Conservation (phyloP, 2,329 filamentous ascomycete genomes). For the Ophiostoma ulmi region DNA sequence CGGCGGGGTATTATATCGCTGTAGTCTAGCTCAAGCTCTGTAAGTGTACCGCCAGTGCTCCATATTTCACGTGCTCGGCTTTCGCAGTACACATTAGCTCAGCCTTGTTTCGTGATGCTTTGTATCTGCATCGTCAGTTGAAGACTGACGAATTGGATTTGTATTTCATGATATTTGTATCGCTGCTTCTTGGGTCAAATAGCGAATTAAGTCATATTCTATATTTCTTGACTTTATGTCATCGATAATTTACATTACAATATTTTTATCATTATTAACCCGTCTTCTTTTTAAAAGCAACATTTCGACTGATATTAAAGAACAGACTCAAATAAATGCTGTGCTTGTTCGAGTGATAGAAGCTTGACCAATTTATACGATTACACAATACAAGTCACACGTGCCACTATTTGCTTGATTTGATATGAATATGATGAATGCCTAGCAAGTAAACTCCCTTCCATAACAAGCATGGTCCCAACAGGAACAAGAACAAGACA, state of each 20-base stretch:
- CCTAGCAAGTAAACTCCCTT: conserved; percentile 7
- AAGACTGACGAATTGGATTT: no score
- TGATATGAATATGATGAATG: conserved; percentile 7
- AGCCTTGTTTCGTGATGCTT: neutral
- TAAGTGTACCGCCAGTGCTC: conserved; percentile 1
- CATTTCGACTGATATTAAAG: no score
- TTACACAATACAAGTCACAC: neutral
- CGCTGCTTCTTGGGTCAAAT: no score
- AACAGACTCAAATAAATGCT: no score
- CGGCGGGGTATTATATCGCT: conserved; percentile 13
- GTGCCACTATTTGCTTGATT: conserved; percentile 5
- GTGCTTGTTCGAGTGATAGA: no score
- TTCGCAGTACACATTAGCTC: neutral
- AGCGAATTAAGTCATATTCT: no score
- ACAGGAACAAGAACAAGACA: neutral
- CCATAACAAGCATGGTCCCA: neutral
- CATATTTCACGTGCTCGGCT: conserved; percentile 2
- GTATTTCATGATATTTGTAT: no score
- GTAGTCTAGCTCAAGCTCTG: neutral
- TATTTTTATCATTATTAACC: no score
- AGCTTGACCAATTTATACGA: neutral
- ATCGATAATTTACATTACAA: no score
- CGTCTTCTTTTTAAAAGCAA: no score
- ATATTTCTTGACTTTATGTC: no score
- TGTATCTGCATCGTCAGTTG: no score